Evolutionary conservation across 2,329 filamentous ascomycete species (phyloP).

Genomic region (Thyridium curvatum): DNA sequence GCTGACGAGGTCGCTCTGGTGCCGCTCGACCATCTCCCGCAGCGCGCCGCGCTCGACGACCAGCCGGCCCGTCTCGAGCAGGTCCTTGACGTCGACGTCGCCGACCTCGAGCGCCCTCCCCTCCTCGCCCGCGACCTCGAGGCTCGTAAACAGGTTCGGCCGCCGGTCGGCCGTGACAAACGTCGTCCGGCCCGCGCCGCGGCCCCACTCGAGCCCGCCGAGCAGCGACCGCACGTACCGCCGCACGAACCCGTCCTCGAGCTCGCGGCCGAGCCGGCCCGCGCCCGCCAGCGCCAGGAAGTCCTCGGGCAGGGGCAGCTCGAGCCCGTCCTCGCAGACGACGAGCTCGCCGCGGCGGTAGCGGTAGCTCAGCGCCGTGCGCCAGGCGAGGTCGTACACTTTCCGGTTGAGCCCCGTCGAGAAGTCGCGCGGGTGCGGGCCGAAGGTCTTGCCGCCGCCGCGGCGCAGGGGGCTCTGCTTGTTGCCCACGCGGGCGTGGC

Average conservation of each 20-base stretch:
- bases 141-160: conserved; percentile 57
- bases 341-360: conserved; percentile 83
- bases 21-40: conserved; percentile 63
- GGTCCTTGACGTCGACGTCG: conserved; percentile 94
- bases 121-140: conserved; percentile 58
- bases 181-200: conserved; percentile 61
- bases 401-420: conserved; percentile 76
- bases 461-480: conserved; percentile 74
- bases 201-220: conserved; percentile 62
- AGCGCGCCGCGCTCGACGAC: conserved; percentile 82
- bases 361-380: conserved; percentile 87
- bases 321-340: conserved; percentile 72
- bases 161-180: conserved; percentile 62
- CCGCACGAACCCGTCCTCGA: conserved; percentile 42
- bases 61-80: conserved; percentile 77
- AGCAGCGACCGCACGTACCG: conserved; percentile 65
- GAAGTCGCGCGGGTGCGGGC: conserved; percentile 91
- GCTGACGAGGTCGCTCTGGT: conserved; percentile 60
- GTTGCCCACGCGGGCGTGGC: conserved; percentile 71
- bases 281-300: conserved; percentile 32
- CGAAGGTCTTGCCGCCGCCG: conserved; percentile 83
- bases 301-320: conserved; percentile 52
- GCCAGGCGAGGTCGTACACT: conserved; percentile 92
- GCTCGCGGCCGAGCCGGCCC: conserved; percentile 25
- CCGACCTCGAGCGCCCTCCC: conserved; percentile 62